phyloP scores from a whole-genome alignment of 139 green algal genomes.

The Chlamydomonas schloesseri region DNA sequence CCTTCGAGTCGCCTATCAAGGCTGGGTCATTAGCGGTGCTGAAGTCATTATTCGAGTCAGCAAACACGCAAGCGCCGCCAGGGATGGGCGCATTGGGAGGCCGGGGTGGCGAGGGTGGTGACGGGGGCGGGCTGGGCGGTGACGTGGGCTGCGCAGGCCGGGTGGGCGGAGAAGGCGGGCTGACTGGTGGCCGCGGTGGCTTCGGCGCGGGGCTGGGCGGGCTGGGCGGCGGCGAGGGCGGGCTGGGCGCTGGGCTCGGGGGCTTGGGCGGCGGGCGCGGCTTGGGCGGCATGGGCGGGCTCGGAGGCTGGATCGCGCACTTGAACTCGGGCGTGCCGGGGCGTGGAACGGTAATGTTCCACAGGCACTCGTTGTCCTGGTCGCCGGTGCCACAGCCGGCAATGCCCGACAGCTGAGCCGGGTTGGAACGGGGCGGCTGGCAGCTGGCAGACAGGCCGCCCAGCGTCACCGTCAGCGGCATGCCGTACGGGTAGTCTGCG shows the following conservation, averaged over 20 bases:
- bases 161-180: neutral
- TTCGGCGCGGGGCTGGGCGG: too few relatives aligned
- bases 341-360: neutral
- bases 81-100: neutral
- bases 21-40: too few relatives aligned
- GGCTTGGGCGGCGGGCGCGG: too few relatives aligned
- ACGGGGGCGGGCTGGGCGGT: too few relatives aligned
- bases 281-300: neutral
- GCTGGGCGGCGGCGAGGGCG: too few relatives aligned
- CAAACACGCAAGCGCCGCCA: neutral
- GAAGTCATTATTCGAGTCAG: neutral
- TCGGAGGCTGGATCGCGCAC: neutral
- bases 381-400: neutral
- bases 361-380: neutral
- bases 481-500: too few relatives aligned
- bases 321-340: neutral
- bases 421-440: too few relatives aligned
- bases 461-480: too few relatives aligned
- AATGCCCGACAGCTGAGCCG: neutral
- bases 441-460: too few relatives aligned
- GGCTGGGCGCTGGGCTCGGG: too few relatives aligned
- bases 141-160: neutral
- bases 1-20: neutral
- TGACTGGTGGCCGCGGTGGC: too few relatives aligned
- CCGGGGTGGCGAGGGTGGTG: too few relatives aligned